phyloP scores from a whole-genome alignment of 805 yeast genomes.

The Saturnispora zaruensis region DNA sequence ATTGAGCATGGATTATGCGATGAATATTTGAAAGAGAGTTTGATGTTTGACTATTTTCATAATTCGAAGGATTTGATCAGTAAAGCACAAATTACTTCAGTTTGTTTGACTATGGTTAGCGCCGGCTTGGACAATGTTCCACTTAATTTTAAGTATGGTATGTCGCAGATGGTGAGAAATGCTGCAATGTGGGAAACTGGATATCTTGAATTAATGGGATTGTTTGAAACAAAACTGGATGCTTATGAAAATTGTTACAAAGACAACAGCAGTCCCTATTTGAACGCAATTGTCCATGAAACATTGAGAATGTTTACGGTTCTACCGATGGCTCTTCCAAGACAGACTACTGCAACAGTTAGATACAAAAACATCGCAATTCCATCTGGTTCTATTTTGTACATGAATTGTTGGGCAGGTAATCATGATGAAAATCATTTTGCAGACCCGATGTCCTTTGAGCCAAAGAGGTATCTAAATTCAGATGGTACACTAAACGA shows the following conservation, averaged over 20 bases:
- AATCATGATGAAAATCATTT: conserved; percentile 50
- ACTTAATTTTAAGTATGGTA: conserved; percentile 48
- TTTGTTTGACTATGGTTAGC: conserved; percentile 68
- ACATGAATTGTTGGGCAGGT: conserved; percentile 65
- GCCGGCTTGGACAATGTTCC: conserved; percentile 75
- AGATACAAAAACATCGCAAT: conserved; percentile 32
- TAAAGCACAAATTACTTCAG: conserved; percentile 31
- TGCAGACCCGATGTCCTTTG: conserved; percentile 37
- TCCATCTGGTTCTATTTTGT: conserved; percentile 47
- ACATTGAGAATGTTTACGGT: conserved; percentile 56
- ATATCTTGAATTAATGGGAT: conserved; percentile 29
- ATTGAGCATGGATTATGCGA: background rate
- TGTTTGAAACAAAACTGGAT: conserved; percentile 22
- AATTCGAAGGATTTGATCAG: conserved; percentile 9
- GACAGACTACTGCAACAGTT: conserved; percentile 49
- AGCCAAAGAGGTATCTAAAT: conserved; percentile 45
- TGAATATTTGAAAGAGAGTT: conserved; percentile 13
- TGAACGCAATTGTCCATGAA: conserved; percentile 54
- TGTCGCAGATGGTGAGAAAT: conserved; percentile 44
- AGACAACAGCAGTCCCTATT: conserved; percentile 35
- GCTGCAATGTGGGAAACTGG: conserved; percentile 37
- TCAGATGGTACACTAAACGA: conserved; percentile 13
- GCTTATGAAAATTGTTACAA: conserved; percentile 22
- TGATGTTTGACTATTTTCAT: conserved; percentile 23
- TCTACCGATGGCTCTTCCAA: conserved; percentile 58